Evolutionary conservation across 2,329 filamentous ascomycete species (phyloP), one percentile per base, ranked within the genome.

Genomic region (Paecilomyces niveus): DNA sequence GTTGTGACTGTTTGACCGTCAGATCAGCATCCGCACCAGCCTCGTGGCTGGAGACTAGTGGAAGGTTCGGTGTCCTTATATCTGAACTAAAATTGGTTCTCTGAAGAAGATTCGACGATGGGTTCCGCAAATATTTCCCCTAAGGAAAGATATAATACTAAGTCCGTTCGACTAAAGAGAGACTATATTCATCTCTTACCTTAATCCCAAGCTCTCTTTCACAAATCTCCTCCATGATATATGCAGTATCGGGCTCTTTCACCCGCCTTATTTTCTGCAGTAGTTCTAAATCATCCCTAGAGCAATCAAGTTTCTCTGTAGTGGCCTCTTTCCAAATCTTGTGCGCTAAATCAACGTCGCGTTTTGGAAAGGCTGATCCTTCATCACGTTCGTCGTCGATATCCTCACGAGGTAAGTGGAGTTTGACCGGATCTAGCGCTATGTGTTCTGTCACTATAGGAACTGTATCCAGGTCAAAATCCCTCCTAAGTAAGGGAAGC

Each of bases 391-490:
- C 74, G 9, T 69, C 67, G 39, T 72, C 57, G 1, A 75, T 57
- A 1, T 64, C 59, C 57, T 78, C 74, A 9, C 74, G 62, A 3
- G 71, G 65, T 11, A 78, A 62, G 7, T 63, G 65, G 6, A 75
- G 33, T 3, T 71, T 64, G 4, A 57, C 65, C 3, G 72, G 67
- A 15, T 71, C 64, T 2, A 60, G 54, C 8, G 68, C 68, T 33
- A 62, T 56, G 7, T 62, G 56, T 8, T 54, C 58, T 29, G 57
- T 67, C 15, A 67, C 68, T 59, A 82, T 77, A 3, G 60, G 59
- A n/a, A 68, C 60, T 56, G 81, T 61, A 62, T 82, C 80, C 24
- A 75, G 63, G 35, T 79, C 75, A 60, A 77, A 69, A 61, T 82
- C 78, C 2, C 70, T 72, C 2, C n/a, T 57, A 6, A 83, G 68